Conservation (phyloP, 2,329 filamentous ascomycete genomes). For the Chaetomium sp. region DNA sequence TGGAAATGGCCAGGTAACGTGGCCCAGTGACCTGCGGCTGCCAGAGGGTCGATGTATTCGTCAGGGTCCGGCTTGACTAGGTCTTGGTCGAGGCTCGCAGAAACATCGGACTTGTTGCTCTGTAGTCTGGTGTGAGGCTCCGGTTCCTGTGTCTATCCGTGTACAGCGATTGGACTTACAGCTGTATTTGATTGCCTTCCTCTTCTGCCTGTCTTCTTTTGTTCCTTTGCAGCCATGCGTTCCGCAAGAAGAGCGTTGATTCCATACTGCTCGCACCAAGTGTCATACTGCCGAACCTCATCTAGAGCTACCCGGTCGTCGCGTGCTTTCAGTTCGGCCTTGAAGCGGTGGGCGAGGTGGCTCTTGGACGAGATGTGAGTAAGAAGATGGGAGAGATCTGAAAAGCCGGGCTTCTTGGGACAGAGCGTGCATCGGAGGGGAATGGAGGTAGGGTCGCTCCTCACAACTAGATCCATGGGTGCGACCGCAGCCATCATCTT, state of each 20-base stretch:
- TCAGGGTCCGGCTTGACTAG: conserved; percentile 32
- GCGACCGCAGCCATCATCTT: conserved; percentile 45
- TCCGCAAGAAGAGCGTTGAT: conserved; percentile 76
- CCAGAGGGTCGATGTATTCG: conserved; percentile 16
- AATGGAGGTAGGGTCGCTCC: conserved; percentile 45
- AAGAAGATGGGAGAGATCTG: conserved; percentile 86
- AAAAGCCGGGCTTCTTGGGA: conserved; percentile 76
- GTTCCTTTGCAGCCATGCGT: conserved; percentile 74
- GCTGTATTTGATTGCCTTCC: conserved; percentile 28
- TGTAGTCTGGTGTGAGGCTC: background rate
- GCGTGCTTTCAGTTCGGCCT: conserved; percentile 71
- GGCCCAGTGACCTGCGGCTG: conserved; percentile 31
- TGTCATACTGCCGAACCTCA: conserved; percentile 68
- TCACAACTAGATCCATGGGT: conserved; percentile 33
- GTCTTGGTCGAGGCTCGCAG: background rate
- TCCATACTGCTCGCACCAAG: conserved; percentile 74
- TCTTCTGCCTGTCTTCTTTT: conserved; percentile 49
- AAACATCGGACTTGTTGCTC: conserved; percentile 11
- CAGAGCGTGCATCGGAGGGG: conserved; percentile 83
- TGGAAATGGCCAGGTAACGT: conserved; percentile 17
- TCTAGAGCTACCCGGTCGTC: conserved; percentile 66
- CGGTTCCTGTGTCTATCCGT: background rate
- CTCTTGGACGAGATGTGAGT: conserved; percentile 92
- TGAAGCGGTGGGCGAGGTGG: conserved; percentile 84
- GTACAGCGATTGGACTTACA: conserved; percentile 22